Evolutionary conservation across 2,329 filamentous ascomycete genomes (phyloP), one percentile per base, ranked within the genome.

Genomic region (Cercospora sojina): DNA sequence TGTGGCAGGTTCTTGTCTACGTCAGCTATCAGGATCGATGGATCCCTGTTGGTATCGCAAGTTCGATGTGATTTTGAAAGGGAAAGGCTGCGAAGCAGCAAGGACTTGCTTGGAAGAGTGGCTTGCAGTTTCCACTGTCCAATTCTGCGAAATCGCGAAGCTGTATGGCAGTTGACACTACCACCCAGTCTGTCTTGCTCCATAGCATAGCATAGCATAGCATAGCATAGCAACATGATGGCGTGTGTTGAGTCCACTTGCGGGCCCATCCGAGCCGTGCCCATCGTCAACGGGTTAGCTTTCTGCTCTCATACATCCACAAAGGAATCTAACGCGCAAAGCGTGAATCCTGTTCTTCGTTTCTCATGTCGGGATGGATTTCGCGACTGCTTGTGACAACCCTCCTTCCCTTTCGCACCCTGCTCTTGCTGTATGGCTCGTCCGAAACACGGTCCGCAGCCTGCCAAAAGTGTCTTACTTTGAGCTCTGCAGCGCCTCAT

Each of bases 401-500:
- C 25, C 18, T 49, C 20, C 13, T 53, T 27, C 20, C 47, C 2
- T 53, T 8, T 8, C 23, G 23, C 47, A 2, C n/a, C n/a, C 3
- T 16, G 32, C n/a, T 60, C 35, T 27, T 49, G 20, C 58, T 31
- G 20, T 27, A 25, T 25, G 7, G 8, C 38, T n/a, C 5, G 32
- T 29, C 56, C 20, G 8, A 35, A 53, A 47, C 16, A 23, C 18
- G 43, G 43, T 13, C 43, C 18, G 20, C 43, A 53, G 47, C 23
- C 47, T 53, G 47, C 23, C 23, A 53, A 53, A 53, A 53, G 23
- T n/a, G 9, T 16, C 23, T 47, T 41, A 60, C 58, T 60, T 60
- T 18, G 58, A 60, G 58, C 58, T 60, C 8, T 31, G 47, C 60
- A 63, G 49, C 16, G 60, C 77, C 73, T 81, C 76, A 70, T 83